Percentiles rank a stretch among this genome's conserved stretches.
Evolutionary conservation across 768 basidiomycete species (phyloP).

Genomic region (Mrakia gelida): DNA sequence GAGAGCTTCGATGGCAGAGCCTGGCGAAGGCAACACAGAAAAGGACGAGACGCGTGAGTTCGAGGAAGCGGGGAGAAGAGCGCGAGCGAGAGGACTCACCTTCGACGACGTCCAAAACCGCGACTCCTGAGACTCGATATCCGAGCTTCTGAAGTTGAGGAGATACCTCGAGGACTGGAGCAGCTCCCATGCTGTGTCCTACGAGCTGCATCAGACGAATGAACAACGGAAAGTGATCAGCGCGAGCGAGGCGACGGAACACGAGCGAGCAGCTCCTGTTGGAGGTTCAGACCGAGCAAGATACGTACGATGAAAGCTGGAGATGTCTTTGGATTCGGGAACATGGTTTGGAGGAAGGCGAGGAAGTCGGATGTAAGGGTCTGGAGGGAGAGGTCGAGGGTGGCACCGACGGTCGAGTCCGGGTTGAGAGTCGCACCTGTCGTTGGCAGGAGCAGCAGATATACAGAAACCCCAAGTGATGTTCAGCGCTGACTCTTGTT

Average conservation of each 20-base stretch:
- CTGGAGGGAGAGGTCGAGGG: conserved; percentile 64
- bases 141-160: conserved; percentile 62
- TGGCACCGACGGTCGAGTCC: conserved; percentile 38
- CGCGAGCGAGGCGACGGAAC: no score
- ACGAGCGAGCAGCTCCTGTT: not conserved
- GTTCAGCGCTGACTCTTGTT: not conserved
- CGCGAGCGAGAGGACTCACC: conserved; percentile 49
- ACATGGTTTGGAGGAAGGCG: conserved; percentile 64
- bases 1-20: conserved; percentile 87
- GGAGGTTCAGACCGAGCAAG: not conserved
- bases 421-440: conserved; percentile 24
- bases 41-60: not conserved
- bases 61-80: not conserved
- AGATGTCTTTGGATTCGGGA: conserved; percentile 57
- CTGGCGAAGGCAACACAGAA: conserved; percentile 46
- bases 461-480: not conserved
- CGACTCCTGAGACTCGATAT: conserved; percentile 70
- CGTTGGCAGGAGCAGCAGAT: not conserved
- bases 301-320: conserved; percentile 69
- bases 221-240: not conserved
- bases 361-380: conserved; percentile 69
- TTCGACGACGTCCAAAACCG: conserved; percentile 84
- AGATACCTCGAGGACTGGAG: conserved; percentile 70
- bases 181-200: conserved; percentile 96
- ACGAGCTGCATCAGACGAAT: conserved; percentile 55